Evolutionary conservation across 192 early-diverging fungal species (phyloP).

Genomic region (Linnemannia elongata): DNA sequence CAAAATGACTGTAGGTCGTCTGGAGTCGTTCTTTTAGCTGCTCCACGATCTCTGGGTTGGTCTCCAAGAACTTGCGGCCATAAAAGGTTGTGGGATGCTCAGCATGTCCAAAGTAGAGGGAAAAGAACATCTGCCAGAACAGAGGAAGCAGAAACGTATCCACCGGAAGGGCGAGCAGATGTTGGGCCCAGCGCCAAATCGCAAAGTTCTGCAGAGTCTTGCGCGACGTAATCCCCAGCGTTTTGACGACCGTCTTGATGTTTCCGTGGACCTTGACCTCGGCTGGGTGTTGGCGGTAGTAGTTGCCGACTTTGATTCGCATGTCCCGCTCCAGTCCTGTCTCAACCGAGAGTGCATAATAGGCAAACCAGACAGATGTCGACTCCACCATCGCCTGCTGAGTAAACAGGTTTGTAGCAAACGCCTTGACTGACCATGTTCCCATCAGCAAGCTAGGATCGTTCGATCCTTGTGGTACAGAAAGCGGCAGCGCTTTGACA

Average conservation of each 20-base stretch:
- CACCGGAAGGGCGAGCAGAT: constrained; percentile 58
- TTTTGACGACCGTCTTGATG: constrained; percentile 53
- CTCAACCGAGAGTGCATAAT: constrained; percentile 59
- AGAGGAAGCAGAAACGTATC: constrained; percentile 59
- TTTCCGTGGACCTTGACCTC: constrained; percentile 36
- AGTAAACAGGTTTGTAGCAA: constrained; percentile 58
- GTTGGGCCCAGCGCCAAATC: constrained; percentile 66
- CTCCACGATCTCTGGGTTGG: constrained; percentile 44
- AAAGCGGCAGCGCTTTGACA: constrained; percentile 50
- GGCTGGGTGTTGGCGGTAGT: constrained; percentile 43
- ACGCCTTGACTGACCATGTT: constrained; percentile 60
- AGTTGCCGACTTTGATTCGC: constrained; percentile 42
- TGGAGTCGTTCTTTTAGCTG: constrained; percentile 58
- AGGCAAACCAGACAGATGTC: constrained; percentile 62
- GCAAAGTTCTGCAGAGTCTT: constrained; percentile 62
- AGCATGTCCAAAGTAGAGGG: constrained; percentile 60
- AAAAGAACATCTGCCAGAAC: constrained; percentile 66
- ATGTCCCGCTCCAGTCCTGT: constrained; percentile 53
- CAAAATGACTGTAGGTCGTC: constrained; percentile 53
- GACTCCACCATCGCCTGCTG: constrained; percentile 63
- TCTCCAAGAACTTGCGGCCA: constrained; percentile 58
- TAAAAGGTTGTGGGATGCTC: constrained; percentile 37
- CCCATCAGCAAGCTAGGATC: constrained; percentile 65
- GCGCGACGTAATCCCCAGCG: constrained; percentile 31
- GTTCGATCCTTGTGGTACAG: constrained; percentile 46